A percentile compares a stretch with the other conserved stretches of the same genome.
phyloP scores from a whole-genome alignment of 192 early-diverging fungal genomes.

The Rhizophagus prolifer region DNA sequence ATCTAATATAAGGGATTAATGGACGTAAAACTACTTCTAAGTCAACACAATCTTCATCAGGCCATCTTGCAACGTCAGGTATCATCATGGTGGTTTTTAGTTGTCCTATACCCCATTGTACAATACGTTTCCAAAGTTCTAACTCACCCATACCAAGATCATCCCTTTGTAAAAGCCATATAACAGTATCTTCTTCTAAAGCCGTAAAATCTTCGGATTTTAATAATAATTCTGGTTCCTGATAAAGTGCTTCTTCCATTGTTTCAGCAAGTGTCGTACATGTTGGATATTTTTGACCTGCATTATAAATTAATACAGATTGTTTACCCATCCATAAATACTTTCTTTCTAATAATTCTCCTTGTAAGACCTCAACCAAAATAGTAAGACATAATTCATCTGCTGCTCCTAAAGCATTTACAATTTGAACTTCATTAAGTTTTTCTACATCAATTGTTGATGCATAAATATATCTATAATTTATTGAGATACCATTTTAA shows the following conservation, averaged over 20 bases:
- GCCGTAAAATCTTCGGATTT: conserved; percentile 1
- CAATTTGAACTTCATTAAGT: conserved; percentile 18
- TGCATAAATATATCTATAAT: conserved; percentile 13
- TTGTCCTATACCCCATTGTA: conserved; percentile 17
- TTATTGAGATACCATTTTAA: too few species aligned
- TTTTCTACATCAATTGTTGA: conserved; percentile 3
- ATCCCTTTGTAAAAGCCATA: conserved; percentile 14
- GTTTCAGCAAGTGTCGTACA: neutral
- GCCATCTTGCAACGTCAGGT: conserved; percentile 4
- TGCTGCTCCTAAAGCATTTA: conserved; percentile 14
- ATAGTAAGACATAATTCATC: conserved; percentile 9
- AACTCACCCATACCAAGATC: conserved; percentile 8
- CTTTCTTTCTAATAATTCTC: conserved; percentile 4
- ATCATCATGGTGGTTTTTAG: neutral
- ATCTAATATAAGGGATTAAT: conserved; percentile 15
- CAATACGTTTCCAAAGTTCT: conserved; percentile 14
- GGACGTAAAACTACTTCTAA: conserved; percentile 5
- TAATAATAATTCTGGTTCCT: conserved; percentile 23
- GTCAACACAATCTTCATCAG: conserved; percentile 3
- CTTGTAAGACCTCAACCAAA: conserved; percentile 14
- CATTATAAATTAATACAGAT: conserved; percentile 24
- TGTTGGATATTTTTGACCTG: conserved; percentile 16
- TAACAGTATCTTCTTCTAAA: conserved; percentile 11
- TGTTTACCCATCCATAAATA: conserved; percentile 13
- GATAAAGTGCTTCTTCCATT: conserved; percentile 12